Evolutionary conservation across 192 early-diverging fungal genomes (phyloP).

Genomic region (Coemansia pectinata): DNA sequence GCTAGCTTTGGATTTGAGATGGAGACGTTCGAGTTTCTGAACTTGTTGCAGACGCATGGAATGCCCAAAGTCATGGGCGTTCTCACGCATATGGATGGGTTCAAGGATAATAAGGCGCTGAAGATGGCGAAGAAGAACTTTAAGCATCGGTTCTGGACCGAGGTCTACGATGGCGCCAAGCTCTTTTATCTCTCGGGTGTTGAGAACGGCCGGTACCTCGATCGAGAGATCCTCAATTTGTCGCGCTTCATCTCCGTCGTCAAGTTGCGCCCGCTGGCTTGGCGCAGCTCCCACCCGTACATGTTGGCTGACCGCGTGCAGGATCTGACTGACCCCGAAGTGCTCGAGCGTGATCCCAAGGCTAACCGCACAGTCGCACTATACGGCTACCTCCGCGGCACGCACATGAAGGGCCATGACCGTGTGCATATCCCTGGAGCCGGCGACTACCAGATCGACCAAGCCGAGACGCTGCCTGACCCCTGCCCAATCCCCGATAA

Average conservation of each 20-base stretch:
- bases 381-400: constrained; percentile 95
- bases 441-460: constrained; percentile 80
- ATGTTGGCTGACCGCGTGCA: constrained; percentile 95
- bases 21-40: constrained; percentile 99
- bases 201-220: constrained; percentile 91
- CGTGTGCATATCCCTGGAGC: constrained; percentile 96
- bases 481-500: constrained; percentile 98
- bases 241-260: constrained; percentile 98
- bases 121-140: constrained; percentile 88
- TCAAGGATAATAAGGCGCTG: constrained; percentile 91
- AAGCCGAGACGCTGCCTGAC: constrained; percentile 80
- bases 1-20: constrained; percentile 99
- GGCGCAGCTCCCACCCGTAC: constrained; percentile 99
- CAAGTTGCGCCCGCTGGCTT: constrained; percentile 95
- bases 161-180: constrained; percentile 99
- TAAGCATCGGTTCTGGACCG: constrained; percentile 99
- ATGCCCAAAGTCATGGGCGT: constrained; percentile 99
- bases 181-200: constrained; percentile 97
- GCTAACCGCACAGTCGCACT: constrained; percentile 90
- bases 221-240: constrained; percentile 92
- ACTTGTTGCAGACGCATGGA: constrained; percentile 95
- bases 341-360: constrained; percentile 76
- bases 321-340: constrained; percentile 92
- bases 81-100: constrained; percentile 93
- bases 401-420: constrained; percentile 82